Evolutionary conservation across 2,329 filamentous ascomycete genomes (phyloP), one percentile per base, ranked within the genome.

Genomic region (Talaromyces sp.): DNA sequence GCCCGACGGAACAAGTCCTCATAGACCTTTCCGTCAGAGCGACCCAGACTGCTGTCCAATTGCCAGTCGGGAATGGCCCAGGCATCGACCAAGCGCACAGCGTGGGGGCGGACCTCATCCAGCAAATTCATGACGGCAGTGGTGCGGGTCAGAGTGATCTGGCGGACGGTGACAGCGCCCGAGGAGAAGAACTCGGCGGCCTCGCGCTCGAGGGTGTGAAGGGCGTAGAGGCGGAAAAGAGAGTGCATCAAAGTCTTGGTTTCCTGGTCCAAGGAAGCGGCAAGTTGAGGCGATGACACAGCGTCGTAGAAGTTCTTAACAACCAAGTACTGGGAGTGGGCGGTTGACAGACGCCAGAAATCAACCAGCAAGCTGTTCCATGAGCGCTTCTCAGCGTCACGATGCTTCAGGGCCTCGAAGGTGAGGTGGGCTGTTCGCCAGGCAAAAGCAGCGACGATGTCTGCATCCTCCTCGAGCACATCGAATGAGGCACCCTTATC

Each of bases 51-150:
- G 62, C 82, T 86, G 67, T 91, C 88, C 2, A 91, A 80, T 63
- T 89, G 86, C 86, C 86, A 91, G 67, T 91, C 88, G 1, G 88
- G 85, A 72, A 91, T 89, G 55, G 83, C 82, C 89, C 88, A 91
- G 0, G 86, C 77, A 64, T 91, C 88, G 0, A 90, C 88, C 10
- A 91, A 74, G 10, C 83, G 73, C 13, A 91, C 80, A 1, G 88
- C 87, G 66, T 91, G 88, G 3, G 88, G 89, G 5, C 89, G 79
- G 55, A 91, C 84, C 56, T 90, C 86, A 52, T 86, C 83, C 4
- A 91, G 77, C 16, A 91, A 75, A 64, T 82, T 83, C 79, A 89
- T 86, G 4, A 89, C 86, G 6, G 83, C 80, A 66, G 82, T 87
- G 1, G 83, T 86, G 54, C 86, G 79, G 0, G 86, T 82, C 9